Evolutionary conservation across 768 basidiomycete genomes (phyloP).

Genomic region (Collybia mongolica): DNA sequence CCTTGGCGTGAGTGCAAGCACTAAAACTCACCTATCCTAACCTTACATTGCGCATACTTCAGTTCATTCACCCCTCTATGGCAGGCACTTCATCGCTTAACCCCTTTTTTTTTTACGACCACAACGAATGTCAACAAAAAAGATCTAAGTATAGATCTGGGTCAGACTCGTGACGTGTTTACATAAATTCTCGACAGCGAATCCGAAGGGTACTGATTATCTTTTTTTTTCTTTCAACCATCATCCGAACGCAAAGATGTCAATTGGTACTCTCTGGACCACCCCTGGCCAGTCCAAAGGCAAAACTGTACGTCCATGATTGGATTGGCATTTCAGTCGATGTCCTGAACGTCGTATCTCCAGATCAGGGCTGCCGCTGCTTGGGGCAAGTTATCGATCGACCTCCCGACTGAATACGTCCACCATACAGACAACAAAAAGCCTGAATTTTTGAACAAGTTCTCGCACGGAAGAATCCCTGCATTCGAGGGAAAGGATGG

Average conservation of each 20-base stretch:
- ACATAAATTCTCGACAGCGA: not conserved
- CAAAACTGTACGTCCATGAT: conserved; percentile 43
- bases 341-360: conserved; percentile 2
- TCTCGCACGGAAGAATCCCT: conserved; percentile 83
- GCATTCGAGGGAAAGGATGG: conserved; percentile 77
- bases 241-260: conserved; percentile 35
- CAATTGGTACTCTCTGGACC: conserved; percentile 67
- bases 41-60: no score
- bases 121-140: no score
- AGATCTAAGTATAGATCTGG: no score
- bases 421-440: conserved; percentile 69
- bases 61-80: no score
- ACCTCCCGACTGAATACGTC: conserved; percentile 50
- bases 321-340: not conserved
- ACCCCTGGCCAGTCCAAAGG: conserved; percentile 37
- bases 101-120: no score
- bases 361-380: conserved; percentile 61
- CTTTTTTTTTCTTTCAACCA: not conserved
- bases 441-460: conserved; percentile 70
- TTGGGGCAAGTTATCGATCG: conserved; percentile 55
- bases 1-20: no score
- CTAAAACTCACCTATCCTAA: no score
- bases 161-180: not conserved
- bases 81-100: no score
- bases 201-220: not conserved